Conservation (phyloP, 228 moss, liverwort and hornwort species). For the Sphagnum magellanicum region DNA sequence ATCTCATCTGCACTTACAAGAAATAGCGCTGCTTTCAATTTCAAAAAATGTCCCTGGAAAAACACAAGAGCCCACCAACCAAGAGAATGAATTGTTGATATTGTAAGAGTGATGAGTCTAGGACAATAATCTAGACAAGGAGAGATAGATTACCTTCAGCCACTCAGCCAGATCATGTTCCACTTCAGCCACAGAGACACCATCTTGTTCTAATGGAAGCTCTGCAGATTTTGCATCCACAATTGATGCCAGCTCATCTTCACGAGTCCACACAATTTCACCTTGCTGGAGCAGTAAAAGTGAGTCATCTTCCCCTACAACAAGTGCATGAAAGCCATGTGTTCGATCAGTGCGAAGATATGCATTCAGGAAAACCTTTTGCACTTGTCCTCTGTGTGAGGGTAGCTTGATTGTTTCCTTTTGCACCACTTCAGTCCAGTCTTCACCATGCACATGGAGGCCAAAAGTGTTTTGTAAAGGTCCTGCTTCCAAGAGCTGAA, state of each 20-base stretch:
- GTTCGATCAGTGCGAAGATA: constrained; percentile 84
- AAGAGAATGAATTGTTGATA: neutral
- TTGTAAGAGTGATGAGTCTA: neutral
- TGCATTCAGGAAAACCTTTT: constrained; percentile 76
- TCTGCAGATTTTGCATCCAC: constrained; percentile 66
- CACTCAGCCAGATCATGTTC: constrained; percentile 88
- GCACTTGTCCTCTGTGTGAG: constrained; percentile 65
- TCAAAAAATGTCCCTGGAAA: constrained; percentile 71
- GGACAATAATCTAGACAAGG: neutral
- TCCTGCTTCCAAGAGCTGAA: constrained; percentile 42
- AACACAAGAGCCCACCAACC: neutral
- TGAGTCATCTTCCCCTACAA: constrained; percentile 92
- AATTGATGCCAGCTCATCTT: constrained; percentile 86
- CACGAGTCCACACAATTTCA: constrained; percentile 92
- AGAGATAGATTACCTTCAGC: constrained; percentile 52
- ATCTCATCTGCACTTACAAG: constrained; percentile 74
- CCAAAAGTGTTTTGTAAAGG: constrained; percentile 31
- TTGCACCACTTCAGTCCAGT: constrained; percentile 54
- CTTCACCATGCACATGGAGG: constrained; percentile 58
- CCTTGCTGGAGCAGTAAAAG: constrained; percentile 93
- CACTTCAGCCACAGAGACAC: constrained; percentile 79
- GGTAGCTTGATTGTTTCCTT: constrained; percentile 67
- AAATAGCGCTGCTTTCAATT: constrained; percentile 85
- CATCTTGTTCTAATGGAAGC: constrained; percentile 77
- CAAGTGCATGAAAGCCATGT: constrained; percentile 94